Base-by-base conservation (phyloP, 2,329 filamentous ascomycete species). In the Talaromyces sp. region DNA sequence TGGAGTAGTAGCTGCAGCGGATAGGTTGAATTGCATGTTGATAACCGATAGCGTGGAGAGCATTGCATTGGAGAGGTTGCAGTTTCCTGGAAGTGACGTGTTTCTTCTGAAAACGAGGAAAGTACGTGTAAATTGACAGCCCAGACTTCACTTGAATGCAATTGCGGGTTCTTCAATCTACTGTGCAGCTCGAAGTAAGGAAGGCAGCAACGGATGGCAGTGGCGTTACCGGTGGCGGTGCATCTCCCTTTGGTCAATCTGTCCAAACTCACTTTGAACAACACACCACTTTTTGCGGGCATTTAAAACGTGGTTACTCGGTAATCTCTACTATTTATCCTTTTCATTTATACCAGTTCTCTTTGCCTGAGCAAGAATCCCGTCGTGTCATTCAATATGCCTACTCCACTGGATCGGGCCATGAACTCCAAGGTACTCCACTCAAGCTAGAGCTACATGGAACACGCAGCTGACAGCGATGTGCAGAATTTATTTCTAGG, bases 401-500 rank as follows among this genome's bases (percentile, higher is more conserved):
- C 86, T 45, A 91, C 87, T 52, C 80, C 81, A 27, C 71, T 91
- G 3, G 88, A 91, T 67, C 83, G 80, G 70, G 85, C 83, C 9
- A 75, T 90, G 75, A 86, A 81, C 63, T 90, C 87, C 49, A 87
- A 86, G 78, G 87, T 88, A 75, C 52, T 47, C 42, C 73, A 69
- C 51, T 19, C 47, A 47, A 47, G 46, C 47, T 30, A 24, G n/a
- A 37, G 19, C 40, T 16, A 20, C 6, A n/a, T 20, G 20, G 37
- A 29, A 30, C 30, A 51, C 47, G 58, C 27, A 54, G 55, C 61
- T 51, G 51, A 60, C 61, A 43, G 66, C 41, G 36, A 52, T 51
- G 37, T 65, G 14, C 9, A 90, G 87, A 89, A 87, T 65, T 77
- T 88, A 54, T 81, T 91, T 50, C 75, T 91, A 53, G 87, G 87